Percentiles rank a stretch among this genome's conserved stretches.
phyloP scores from a whole-genome alignment of 805 yeast genomes.

The Hyphopichia homilentoma region DNA sequence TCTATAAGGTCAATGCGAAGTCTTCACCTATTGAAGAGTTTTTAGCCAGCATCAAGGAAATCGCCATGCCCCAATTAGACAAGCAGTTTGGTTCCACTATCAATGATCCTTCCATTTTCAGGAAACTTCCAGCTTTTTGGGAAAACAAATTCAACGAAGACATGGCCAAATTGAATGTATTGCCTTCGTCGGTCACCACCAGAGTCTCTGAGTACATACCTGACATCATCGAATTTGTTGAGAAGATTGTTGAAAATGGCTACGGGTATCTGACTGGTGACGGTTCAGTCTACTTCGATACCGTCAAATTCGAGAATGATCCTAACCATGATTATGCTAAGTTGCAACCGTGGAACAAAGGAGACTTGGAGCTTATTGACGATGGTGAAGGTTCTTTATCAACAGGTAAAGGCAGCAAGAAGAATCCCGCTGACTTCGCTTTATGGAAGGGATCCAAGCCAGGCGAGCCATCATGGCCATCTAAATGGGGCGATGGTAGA shows the following conservation, averaged over 20 bases:
- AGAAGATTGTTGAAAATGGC: slow-evolving; percentile 70
- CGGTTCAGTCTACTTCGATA: slow-evolving; percentile 96
- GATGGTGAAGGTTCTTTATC: slow-evolving; percentile 94
- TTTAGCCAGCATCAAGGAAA: slow-evolving; percentile 60
- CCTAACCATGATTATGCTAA: slow-evolving; percentile 86
- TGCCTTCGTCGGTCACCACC: slow-evolving; percentile 81
- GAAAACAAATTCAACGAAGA: slow-evolving; percentile 81
- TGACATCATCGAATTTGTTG: slow-evolving; percentile 79
- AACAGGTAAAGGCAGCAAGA: slow-evolving; percentile 53
- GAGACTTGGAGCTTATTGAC: slow-evolving; percentile 75
- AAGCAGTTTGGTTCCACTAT: slow-evolving; percentile 67
- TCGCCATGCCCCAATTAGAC: slow-evolving; percentile 72
- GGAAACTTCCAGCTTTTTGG: slow-evolving; percentile 83
- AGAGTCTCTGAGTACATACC: slow-evolving; percentile 96
- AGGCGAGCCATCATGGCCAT: slow-evolving; percentile 95
- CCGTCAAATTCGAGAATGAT: slow-evolving; percentile 69
- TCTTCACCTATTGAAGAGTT: slow-evolving; percentile 30
- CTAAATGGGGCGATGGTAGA: slow-evolving; percentile 96
- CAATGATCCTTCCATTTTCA: slow-evolving; percentile 81
- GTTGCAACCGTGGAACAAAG: slow-evolving; percentile 97
- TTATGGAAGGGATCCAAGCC: slow-evolving; percentile 95
- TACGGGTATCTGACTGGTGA: slow-evolving; percentile 80
- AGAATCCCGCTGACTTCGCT: slow-evolving; percentile 83
- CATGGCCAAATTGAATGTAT: slow-evolving; percentile 80
- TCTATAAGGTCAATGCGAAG: slow-evolving; percentile 21